A percentile compares a stretch with the other conserved stretches of the same genome.
Conservation (phyloP, 208 protist species). For the Trypanosoma lewisi region DNA sequence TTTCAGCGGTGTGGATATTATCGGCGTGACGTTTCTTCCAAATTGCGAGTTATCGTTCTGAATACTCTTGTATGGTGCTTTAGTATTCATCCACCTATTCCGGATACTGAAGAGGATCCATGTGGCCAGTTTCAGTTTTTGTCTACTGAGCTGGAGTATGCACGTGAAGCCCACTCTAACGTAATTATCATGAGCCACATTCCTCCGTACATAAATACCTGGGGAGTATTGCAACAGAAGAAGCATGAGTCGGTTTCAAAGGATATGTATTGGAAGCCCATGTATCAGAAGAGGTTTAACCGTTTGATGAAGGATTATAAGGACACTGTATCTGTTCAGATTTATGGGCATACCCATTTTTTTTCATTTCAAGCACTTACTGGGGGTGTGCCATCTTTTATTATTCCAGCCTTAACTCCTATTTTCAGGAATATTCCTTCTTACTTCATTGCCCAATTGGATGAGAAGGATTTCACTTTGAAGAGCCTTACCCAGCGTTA, state of each 20-base stretch:
- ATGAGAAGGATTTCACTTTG: constrained; percentile 26
- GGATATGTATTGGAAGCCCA: constrained; percentile 71
- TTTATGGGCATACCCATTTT: constrained; percentile 78
- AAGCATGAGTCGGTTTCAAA: constrained; percentile 26
- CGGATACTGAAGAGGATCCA: constrained; percentile 36
- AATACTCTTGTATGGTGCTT: constrained; percentile 74
- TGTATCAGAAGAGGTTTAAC: constrained; percentile 49
- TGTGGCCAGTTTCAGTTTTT: constrained; percentile 76
- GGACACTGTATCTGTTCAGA: constrained; percentile 41
- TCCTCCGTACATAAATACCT: constrained; percentile 55
- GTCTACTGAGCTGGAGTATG: constrained; percentile 32
- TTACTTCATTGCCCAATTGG: constrained; percentile 61
- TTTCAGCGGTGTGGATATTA: constrained; percentile 73
- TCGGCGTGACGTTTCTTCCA: constrained; percentile 28
- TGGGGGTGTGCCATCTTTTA: constrained; percentile 29
- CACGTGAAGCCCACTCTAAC: constrained; percentile 33
- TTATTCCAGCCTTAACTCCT: constrained; percentile 66
- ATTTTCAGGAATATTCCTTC: constrained; percentile 64
- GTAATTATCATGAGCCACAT: constrained; percentile 82
- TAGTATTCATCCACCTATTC: constrained; percentile 29
- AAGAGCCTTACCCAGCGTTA: constrained; percentile 50
- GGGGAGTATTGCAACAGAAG: constrained; percentile 33
- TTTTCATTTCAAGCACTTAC: constrained; percentile 45
- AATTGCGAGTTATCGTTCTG: constrained; percentile 55
- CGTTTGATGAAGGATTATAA: constrained; percentile 45